Percentiles rank a stretch among this genome's conserved stretches.
phyloP scores from a whole-genome alignment of 1,139 yeast genomes.

The Suhomyces choctaworum region DNA sequence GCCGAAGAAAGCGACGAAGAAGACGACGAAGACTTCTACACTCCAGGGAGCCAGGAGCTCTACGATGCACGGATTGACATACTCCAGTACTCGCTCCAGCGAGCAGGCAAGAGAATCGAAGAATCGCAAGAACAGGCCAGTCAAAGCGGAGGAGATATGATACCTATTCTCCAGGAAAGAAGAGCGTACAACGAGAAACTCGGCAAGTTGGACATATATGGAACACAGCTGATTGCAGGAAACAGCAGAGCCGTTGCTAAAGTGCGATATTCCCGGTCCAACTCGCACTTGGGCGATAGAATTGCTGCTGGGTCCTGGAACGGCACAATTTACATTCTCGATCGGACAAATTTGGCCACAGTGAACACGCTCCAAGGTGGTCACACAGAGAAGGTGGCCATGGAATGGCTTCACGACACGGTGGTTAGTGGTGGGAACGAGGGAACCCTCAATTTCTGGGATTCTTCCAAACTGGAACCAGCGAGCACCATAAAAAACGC shows the following conservation, averaged over 20 bases:
- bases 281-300: constrained; percentile 7
- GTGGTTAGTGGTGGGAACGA: constrained; percentile 67
- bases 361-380: constrained; percentile 26
- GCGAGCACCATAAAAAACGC: constrained; percentile 25
- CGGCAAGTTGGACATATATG: constrained; percentile 48
- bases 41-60: constrained; percentile 70
- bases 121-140: constrained; percentile 21
- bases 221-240: constrained; percentile 66
- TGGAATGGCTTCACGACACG: constrained; percentile 56
- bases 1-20: constrained; percentile 39
- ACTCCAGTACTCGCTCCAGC: constrained; percentile 49
- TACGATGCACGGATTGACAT: constrained; percentile 54
- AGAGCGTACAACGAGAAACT: constrained; percentile 43
- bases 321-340: constrained; percentile 61
- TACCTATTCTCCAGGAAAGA: constrained; percentile 41
- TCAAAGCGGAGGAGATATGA: constrained; percentile 24
- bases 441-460: constrained; percentile 54
- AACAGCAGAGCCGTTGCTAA: constrained; percentile 66
- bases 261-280: constrained; percentile 46
- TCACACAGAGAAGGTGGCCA: constrained; percentile 62
- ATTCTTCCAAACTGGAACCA: constrained; percentile 21
- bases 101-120: constrained; percentile 45
- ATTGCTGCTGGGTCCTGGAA: constrained; percentile 85
- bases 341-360: constrained; percentile 37
- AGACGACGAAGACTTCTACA: constrained; percentile 78